Evolutionary conservation across 305 asterid species (phyloP), one percentile per base, ranked within the genome.

Genomic region (Solanum hybrid): DNA sequence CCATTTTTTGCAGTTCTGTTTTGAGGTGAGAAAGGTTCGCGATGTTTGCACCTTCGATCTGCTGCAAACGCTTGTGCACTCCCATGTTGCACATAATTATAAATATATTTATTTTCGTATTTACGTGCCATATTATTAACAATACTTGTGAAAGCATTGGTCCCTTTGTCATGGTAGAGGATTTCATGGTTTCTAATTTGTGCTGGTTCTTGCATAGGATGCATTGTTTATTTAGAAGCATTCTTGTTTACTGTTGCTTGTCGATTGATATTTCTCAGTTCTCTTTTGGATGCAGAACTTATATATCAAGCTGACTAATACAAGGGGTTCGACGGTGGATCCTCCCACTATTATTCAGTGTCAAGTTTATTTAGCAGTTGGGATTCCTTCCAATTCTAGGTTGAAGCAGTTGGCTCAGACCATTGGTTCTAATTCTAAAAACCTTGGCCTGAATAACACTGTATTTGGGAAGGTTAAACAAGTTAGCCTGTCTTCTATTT

Each of bases 401-500:
- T 85, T 95, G 89, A 96, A 97, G 93, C 97, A 96, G 94, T 92
- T 97, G 95, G 96, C 98, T 93, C 96, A 95, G 91, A 94, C 97
- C 9, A 97, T 97, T 90, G 96, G 94, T 89, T 93, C 99, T 13
- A 94, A 94, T 89, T 29, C 95, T 24, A 94, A 96, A 91, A 97
- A 97, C 91, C 98, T 97, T 36, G 99, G 99, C 85, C 96, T 97
- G 51, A 95, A 97, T 82, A 94, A 97, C 94, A 96, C 98, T 0
- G 97, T 96, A 39, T 97, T 97, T 90, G 99, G 99, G 27, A 95
- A 93, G 91, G 99, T 97, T 51, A 97, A 97, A 93, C 99, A 97
- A 94, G 98, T 97, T 65, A 92, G 96, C 89, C 98, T 97, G 90
- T 96, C 99, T 20, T 95, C 99, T 73, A 72, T 92, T 77, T 88